phyloP scores from a whole-genome alignment of 495 filamentous ascomycete genomes.

The Trichoderma orchidacearum region DNA sequence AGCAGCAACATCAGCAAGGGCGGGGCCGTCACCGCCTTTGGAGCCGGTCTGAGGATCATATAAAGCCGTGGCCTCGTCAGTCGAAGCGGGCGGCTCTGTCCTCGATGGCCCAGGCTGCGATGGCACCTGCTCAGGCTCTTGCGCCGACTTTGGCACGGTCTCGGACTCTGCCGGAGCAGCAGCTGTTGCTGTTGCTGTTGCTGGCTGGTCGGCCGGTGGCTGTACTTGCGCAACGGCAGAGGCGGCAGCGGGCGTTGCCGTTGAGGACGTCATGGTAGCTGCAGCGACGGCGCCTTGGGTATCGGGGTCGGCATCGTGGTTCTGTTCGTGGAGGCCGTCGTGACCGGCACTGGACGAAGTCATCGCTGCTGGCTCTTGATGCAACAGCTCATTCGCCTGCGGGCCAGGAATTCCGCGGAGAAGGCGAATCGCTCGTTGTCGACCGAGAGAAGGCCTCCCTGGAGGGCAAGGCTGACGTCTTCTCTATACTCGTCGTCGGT shows the following conservation, averaged over 20 bases:
- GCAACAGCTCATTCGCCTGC: conserved; percentile 4
- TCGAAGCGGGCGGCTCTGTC: not conserved
- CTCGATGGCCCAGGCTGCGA: not conserved
- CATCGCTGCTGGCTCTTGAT: conserved; percentile 4
- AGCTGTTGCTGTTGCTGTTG: not conserved
- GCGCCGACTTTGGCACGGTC: not conserved
- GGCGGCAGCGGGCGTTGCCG: not conserved
- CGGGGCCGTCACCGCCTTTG: not conserved
- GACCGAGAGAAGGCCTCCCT: not conserved
- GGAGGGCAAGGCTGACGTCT: not conserved
- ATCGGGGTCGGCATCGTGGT: not conserved
- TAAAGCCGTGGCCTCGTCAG: not conserved
- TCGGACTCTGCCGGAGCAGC: not conserved
- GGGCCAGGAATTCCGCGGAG: too few relatives aligned
- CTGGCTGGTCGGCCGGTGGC: not conserved
- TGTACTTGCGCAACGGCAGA: not conserved
- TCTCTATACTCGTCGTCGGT: not conserved
- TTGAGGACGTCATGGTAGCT: not conserved
- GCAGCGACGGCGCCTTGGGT: not conserved
- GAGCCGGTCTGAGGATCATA: not conserved
- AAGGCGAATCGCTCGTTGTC: not conserved
- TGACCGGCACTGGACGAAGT: conserved; percentile 3
- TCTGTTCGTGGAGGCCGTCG: not conserved
- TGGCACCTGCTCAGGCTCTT: not conserved
- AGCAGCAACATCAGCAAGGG: not conserved